Conservation (phyloP, 805 yeast species). For the Starmera quercuum region DNA sequence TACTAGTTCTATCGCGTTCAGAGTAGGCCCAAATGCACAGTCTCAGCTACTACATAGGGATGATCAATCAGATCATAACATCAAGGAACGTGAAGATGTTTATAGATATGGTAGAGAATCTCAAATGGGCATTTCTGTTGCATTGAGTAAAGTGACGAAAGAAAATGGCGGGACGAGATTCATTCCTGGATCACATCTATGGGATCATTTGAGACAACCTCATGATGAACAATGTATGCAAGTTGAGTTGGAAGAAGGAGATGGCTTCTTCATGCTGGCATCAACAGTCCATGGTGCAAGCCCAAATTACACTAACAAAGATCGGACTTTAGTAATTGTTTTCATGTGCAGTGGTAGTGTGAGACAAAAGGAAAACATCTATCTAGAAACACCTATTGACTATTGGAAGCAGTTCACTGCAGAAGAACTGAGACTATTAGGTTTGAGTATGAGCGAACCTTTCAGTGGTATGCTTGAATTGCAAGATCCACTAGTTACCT, state of each 20-base stretch:
- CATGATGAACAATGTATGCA: slow-evolving; percentile 15
- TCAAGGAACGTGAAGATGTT: slow-evolving; percentile 7
- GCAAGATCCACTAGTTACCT: slow-evolving; percentile 3
- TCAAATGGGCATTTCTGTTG: slow-evolving; percentile 16
- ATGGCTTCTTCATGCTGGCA: slow-evolving; percentile 23
- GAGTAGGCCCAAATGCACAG: slow-evolving; percentile 21
- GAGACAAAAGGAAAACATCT: slow-evolving; percentile 25
- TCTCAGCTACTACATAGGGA: slow-evolving; percentile 19
- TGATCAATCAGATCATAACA: slow-evolving; percentile 19
- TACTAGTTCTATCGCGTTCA: slow-evolving; percentile 15
- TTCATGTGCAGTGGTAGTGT: slow-evolving; percentile 22
- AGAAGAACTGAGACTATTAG: slow-evolving; percentile 3
- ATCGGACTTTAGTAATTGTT: slow-evolving; percentile 18
- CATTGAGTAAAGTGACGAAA: slow-evolving; percentile 11
- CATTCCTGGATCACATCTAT: slow-evolving; percentile 26
- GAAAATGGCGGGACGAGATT: slow-evolving; percentile 25
- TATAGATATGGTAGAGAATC: slow-evolving; percentile 17
- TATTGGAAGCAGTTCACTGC: slow-evolving; percentile 11
- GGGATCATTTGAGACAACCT: slow-evolving; percentile 22
- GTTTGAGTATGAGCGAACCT: slow-evolving; percentile 5
- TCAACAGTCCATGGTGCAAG: slow-evolving; percentile 24
- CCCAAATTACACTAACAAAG: slow-evolving; percentile 20
- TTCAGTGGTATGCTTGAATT: slow-evolving; percentile 5
- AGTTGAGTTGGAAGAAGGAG: slow-evolving; percentile 24
- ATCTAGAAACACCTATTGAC: slow-evolving; percentile 16